phyloP scores from a whole-genome alignment of 768 basidiomycete species.

The Goffeauzyma gilvescens region DNA sequence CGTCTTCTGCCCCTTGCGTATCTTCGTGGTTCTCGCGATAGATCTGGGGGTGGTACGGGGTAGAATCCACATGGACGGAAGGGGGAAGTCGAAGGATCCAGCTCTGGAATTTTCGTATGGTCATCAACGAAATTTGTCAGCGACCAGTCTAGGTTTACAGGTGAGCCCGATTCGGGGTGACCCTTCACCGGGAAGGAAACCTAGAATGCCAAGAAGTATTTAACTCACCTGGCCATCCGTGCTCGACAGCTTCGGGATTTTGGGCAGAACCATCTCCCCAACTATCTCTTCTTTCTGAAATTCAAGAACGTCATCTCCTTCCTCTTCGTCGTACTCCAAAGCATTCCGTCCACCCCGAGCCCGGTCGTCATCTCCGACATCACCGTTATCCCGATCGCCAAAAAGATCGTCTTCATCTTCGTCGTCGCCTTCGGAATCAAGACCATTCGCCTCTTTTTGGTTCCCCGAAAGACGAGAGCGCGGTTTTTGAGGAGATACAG shows the following conservation, averaged over 20 bases:
- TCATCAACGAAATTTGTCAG: too few species aligned
- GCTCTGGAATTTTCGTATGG: conserved; percentile 40
- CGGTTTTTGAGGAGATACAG: too few species aligned
- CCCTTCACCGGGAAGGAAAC: conserved; percentile 1
- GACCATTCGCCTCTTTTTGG: too few species aligned
- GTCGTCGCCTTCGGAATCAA: not conserved
- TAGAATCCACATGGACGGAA: conserved; percentile 71
- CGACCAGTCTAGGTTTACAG: too few species aligned
- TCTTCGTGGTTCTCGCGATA: conserved; percentile 69
- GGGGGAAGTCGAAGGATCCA: conserved; percentile 92
- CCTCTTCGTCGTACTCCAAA: conserved; percentile 33
- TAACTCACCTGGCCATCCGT: conserved; percentile 61
- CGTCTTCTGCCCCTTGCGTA: conserved; percentile 59
- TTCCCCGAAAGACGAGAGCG: too few species aligned
- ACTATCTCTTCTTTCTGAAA: conserved; percentile 16
- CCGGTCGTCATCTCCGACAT: too few species aligned
- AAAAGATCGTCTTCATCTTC: too few species aligned
- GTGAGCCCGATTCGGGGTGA: too few species aligned
- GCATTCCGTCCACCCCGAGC: conserved; percentile 12
- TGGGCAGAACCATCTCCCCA: conserved; percentile 58
- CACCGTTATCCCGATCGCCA: too few species aligned
- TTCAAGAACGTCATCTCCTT: conserved; percentile 14
- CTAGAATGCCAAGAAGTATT: not conserved
- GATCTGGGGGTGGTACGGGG: conserved; percentile 43
- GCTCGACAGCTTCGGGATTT: conserved; percentile 59